Base-by-base conservation (phyloP, 805 yeast species). In the Myxozyma mucilagina region DNA sequence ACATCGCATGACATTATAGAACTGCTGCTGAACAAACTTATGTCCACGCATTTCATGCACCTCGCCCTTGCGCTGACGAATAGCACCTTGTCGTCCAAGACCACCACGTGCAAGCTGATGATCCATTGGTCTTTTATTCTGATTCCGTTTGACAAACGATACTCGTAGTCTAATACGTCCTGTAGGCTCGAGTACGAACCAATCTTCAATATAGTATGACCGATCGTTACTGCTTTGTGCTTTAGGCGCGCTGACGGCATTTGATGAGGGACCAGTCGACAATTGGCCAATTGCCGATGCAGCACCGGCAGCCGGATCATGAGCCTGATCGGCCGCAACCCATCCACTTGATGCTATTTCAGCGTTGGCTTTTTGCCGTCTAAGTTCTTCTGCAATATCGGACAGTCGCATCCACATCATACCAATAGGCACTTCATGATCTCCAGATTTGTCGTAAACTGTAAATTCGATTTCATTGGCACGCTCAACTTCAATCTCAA, bases 31-130 rank as follows among this genome's bases (percentile, higher is more conserved):
- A 47, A 90, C 96, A 76, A 94, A 94, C 74, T 90, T 96, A 76
- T 94, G 99, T 16, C 99, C 99, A 72, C 90, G 96, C 69, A 69
- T 66, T 42, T 62, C 69, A 90, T 86, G 89, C 1, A 94, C 90
- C 67, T 89, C 96, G 59, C 81, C 84, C 52, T 62, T 66, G 77
- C 92, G 86, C 74, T 90, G 94, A 70, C 97, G 87, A 66, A 94
- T 93, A 64, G 99, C 99, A 78, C 97, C 98, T 72, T 93, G 97
- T 80, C 99, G 96, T 38, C 90, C 93, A 56, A 88, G 79, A 24
- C 54, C 54, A 38, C 54, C 54, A 0, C 90, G 90, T 56, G 87
- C 87, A 50, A 82, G 75, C 55, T 74, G 74, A 13, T 53, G 51
- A 31, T 79, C 83, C 43, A 73, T 67, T 3, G 72, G 73, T 52